phyloP scores from a whole-genome alignment of 2,329 filamentous ascomycete genomes.

The Fusarium nisikadoi region DNA sequence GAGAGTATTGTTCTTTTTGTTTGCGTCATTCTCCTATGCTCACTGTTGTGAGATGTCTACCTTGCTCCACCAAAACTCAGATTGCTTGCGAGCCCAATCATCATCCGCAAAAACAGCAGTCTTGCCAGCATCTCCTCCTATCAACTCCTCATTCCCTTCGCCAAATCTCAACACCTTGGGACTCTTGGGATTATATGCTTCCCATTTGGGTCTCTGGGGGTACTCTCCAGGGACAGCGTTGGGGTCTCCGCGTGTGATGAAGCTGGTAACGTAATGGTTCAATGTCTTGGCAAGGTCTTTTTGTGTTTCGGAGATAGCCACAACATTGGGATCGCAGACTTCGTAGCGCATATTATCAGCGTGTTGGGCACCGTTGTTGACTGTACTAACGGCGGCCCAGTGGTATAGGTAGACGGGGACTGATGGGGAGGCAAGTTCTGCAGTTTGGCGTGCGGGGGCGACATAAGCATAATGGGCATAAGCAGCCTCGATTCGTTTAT shows the following conservation, averaged over 20 bases:
- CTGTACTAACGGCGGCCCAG: constrained; percentile 58
- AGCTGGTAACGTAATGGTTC: constrained; percentile 61
- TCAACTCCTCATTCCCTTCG: constrained; percentile 58
- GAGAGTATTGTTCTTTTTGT: neutral
- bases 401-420: constrained; percentile 42
- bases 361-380: constrained; percentile 58
- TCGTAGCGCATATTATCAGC: constrained; percentile 62
- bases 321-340: constrained; percentile 50
- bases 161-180: constrained; percentile 57
- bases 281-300: constrained; percentile 54
- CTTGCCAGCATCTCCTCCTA: constrained; percentile 53
- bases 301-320: constrained; percentile 52
- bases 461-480: constrained; percentile 67
- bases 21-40: neutral
- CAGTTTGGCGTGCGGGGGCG: constrained; percentile 62
- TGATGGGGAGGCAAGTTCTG: constrained; percentile 38
- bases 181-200: constrained; percentile 43
- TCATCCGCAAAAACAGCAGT: constrained; percentile 54
- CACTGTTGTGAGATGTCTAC: constrained; percentile 51
- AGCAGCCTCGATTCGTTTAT: constrained; percentile 63
- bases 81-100: constrained; percentile 55
- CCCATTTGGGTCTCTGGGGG: constrained; percentile 49
- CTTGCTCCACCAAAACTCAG: constrained; percentile 60
- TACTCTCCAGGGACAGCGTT: constrained; percentile 48
- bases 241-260: constrained; percentile 58